Base-by-base conservation (phyloP, 371 early-diverging fungal genomes). In the Circinella minor region DNA sequence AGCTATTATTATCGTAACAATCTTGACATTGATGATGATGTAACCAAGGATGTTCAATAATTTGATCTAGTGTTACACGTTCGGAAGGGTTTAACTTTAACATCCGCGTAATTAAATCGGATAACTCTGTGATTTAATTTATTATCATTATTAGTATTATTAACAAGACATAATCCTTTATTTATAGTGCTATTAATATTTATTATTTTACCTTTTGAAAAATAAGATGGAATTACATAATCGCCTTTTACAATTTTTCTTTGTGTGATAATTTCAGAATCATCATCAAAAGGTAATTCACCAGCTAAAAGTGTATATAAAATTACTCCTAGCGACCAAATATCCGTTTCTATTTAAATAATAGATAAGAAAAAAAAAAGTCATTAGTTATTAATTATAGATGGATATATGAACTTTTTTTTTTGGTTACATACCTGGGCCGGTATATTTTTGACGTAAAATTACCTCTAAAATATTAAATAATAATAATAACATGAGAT, bases 311-410 rank as follows among this genome's bases (percentile, higher is more conserved):
- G 81, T 0, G 94, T 93, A 73, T 90, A 95, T 8, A 95, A 78
- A 71, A 94, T 92, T 20, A 95, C 92, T 36, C 93, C 95, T 17
- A 96, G 72, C 0, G 93, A 93, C 96, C 96, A 96, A 54, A 94
- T 86, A 75, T 96, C 96, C 20, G 92, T 92, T 83, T 92, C 91
- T 87, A 65, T 65, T 13, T 27, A 27, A 27, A 27, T 27, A 27
- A 27, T 27, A 2, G n/a, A n/a, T n/a, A n/a, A n/a, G n/a, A n/a
- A n/a, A n/a, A n/a, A n/a, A n/a, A n/a, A n/a, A n/a, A n/a, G n/a
- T n/a, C n/a, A 27, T 27, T 27, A 27, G 0, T 27, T 27, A 27
- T 27, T 27, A 27, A 11, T 43, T 43, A 43, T 43, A 43, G 6
- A 43, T 43, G 43, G 6, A 43, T 2, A 43, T 43, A 43, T 6